phyloP scores from a whole-genome alignment of 352 stramenopile species.

The Pythium dissimile region DNA sequence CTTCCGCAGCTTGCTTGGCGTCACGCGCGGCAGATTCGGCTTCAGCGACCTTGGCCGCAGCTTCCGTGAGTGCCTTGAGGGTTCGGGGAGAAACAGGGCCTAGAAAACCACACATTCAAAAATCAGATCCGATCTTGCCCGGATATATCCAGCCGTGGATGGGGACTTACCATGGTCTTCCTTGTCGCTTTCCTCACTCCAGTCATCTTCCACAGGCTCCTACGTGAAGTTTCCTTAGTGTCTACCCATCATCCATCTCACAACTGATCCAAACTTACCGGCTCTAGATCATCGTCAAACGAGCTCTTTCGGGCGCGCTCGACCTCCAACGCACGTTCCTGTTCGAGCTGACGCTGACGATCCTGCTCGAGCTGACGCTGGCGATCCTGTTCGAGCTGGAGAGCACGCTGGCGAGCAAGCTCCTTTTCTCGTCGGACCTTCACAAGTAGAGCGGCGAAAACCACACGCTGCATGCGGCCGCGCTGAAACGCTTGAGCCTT shows the following conservation, averaged over 20 bases:
- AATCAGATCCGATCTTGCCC: not conserved
- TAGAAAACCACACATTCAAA: not conserved
- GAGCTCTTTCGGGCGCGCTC: constrained; percentile 22
- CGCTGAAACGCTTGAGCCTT: constrained; percentile 50
- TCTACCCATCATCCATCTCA: not conserved
- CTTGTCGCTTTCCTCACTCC: constrained; percentile 70
- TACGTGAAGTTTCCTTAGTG: constrained; percentile 68
- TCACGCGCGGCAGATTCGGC: constrained; percentile 68
- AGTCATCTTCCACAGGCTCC: constrained; percentile 83
- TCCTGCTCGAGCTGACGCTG: constrained; percentile 16
- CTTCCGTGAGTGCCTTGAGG: constrained; percentile 61
- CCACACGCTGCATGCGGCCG: constrained; percentile 59
- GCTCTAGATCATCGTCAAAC: constrained; percentile 34
- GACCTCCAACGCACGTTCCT: constrained; percentile 14
- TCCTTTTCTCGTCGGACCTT: constrained; percentile 40
- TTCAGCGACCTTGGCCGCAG: constrained; percentile 69
- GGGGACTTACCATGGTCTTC: constrained; percentile 31
- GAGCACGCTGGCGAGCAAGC: constrained; percentile 25
- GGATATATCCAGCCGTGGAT: not conserved
- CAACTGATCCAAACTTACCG: constrained; percentile 34
- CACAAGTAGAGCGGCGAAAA: constrained; percentile 43
- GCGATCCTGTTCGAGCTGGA: constrained; percentile 15
- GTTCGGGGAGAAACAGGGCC: constrained; percentile 60
- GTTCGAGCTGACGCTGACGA: constrained; percentile 32
- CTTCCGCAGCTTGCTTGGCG: constrained; percentile 44